phyloP scores from a whole-genome alignment of 148 eudicot species.

The Hydrangea macrophylla region DNA sequence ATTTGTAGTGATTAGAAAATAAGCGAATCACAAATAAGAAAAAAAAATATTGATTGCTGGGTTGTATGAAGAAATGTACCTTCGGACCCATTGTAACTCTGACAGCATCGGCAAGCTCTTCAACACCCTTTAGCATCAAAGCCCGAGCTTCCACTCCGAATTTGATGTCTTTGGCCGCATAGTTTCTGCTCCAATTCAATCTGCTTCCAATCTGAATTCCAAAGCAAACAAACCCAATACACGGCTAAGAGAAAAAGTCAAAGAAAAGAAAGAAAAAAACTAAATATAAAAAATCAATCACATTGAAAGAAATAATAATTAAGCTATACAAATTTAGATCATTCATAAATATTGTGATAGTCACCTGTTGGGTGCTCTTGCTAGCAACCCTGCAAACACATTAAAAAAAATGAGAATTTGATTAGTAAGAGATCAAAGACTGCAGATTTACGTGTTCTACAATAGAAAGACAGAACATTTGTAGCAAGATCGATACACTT shows the following conservation, averaged over 20 bases:
- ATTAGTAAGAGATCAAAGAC: not conserved
- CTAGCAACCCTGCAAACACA: slow-evolving; percentile 30
- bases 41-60: not conserved
- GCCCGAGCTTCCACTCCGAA: slow-evolving; percentile 90
- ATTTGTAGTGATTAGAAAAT: not conserved
- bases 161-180: slow-evolving; percentile 87
- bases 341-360: not conserved
- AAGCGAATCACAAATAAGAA: not conserved
- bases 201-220: slow-evolving; percentile 50
- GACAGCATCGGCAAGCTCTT: slow-evolving; percentile 94
- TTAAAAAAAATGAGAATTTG: not conserved
- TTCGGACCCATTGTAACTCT: slow-evolving; percentile 99
- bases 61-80: slow-evolving; percentile 31
- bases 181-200: slow-evolving; percentile 72
- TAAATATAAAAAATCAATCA: not conserved
- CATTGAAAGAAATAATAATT: not conserved
- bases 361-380: slow-evolving; percentile 41
- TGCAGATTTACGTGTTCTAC: not conserved
- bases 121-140: slow-evolving; percentile 83
- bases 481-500: not conserved
- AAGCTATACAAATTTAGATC: not conserved
- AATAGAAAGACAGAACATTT: not conserved
- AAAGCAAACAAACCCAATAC: not conserved
- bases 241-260: not conserved
- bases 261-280: too few relatives aligned